phyloP scores from a whole-genome alignment of 306 rosid species.

The Rosa persica region DNA sequence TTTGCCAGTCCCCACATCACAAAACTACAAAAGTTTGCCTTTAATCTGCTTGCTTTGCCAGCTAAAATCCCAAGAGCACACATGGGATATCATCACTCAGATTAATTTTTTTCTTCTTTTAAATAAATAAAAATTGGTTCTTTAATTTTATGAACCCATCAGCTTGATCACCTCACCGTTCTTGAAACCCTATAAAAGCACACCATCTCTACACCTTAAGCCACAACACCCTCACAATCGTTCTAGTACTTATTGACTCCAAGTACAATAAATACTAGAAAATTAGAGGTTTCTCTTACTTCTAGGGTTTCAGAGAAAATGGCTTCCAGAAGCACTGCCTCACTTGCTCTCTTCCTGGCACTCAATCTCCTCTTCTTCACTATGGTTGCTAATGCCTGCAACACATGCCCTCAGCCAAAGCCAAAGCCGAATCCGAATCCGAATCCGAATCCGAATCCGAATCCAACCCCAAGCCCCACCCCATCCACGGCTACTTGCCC shows the following conservation, averaged over 20 bases:
- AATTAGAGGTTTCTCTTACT: neutral
- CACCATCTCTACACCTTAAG: slow-evolving; percentile 8
- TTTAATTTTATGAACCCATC: neutral
- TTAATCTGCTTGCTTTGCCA: slow-evolving; percentile 36
- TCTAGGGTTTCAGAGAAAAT: slow-evolving; percentile 29
- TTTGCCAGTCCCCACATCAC: slow-evolving; percentile 24
- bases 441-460: slow-evolving; percentile 11
- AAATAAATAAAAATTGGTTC: neutral
- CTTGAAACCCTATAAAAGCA: slow-evolving; percentile 38
- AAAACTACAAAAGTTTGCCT: slow-evolving; percentile 33
- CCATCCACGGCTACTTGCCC: slow-evolving; percentile 41
- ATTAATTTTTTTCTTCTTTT: neutral
- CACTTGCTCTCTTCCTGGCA: slow-evolving; percentile 61
- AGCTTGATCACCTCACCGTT: slow-evolving; percentile 12
- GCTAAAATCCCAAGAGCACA: slow-evolving; percentile 40
- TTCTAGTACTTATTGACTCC: neutral
- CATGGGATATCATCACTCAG: slow-evolving; percentile 23
- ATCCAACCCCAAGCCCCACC: neutral
- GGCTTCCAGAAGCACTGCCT: slow-evolving; percentile 57
- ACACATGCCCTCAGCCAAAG: slow-evolving; percentile 34
- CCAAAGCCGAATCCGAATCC: neutral
- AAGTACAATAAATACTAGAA: neutral
- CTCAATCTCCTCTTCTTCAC: slow-evolving; percentile 74
- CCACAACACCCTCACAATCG: slow-evolving; percentile 3
- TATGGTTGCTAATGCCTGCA: slow-evolving; percentile 53